Conservation (phyloP, 2,329 filamentous ascomycete species). For the Fusarium tjaetaba region DNA sequence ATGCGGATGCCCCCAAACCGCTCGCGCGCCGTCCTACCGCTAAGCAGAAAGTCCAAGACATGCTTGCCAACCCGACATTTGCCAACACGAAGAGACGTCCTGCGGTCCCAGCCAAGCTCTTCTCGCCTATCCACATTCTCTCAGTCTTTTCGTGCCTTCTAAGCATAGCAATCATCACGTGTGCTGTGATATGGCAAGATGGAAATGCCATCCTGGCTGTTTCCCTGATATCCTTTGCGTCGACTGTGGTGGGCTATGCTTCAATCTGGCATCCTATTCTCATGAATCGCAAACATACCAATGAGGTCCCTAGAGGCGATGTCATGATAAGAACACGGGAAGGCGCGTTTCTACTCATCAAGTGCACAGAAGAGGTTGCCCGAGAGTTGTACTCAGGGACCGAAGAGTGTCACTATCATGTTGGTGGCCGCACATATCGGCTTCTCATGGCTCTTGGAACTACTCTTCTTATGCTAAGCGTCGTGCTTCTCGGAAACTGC, state of each 20-base stretch:
- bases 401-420: conserved; percentile 67
- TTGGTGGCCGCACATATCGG: conserved; percentile 58
- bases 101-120: conserved; percentile 58
- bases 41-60: conserved; percentile 54
- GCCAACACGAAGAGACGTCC: conserved; percentile 51
- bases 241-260: conserved; percentile 65
- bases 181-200: conserved; percentile 52
- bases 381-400: conserved; percentile 71
- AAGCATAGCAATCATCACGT: conserved; percentile 58
- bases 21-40: conserved; percentile 48
- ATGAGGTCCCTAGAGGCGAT: conserved; percentile 63
- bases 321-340: conserved; percentile 70
- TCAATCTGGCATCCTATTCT: conserved; percentile 67
- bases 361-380: conserved; percentile 67
- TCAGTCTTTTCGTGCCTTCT: conserved; percentile 61
- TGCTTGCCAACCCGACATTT: conserved; percentile 55
- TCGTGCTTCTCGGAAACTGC: conserved; percentile 70
- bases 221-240: conserved; percentile 61
- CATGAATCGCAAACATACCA: conserved; percentile 59
- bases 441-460: conserved; percentile 67
- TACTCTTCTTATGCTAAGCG: conserved; percentile 68
- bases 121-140: conserved; percentile 65
- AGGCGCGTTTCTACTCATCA: conserved; percentile 67
- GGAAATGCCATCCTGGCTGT: conserved; percentile 56
- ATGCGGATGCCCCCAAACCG: conserved; percentile 18